Evolutionary conservation across 2,329 filamentous ascomycete species (phyloP), one percentile per base, ranked within the genome.

Genomic region (Colletotrichum sp.): DNA sequence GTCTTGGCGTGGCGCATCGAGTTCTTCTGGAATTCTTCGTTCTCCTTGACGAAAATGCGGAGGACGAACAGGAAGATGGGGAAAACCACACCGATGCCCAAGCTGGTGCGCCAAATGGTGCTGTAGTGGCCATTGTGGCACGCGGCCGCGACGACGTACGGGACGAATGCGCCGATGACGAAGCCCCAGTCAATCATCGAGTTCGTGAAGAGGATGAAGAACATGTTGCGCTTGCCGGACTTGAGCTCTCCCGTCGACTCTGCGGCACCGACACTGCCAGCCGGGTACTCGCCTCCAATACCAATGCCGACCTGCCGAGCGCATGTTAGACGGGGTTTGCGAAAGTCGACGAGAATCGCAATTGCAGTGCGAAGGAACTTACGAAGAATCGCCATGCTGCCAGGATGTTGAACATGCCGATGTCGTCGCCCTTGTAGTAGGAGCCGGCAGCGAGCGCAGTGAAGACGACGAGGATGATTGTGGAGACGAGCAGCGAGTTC

Each of bases 171-270:
- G 10, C 95, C 93, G 71, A 96, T 88, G 3, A 98, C 94, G 78
- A 98, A 98, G 1, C 95, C 96, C 81, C 85, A 91, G 82, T 98
- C 95, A 76, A 98, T 98, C 88, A 96, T 94, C 28, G 94, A 92
- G 84, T 98, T 98, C 63, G 95, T 98, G 84, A 97, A 98, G 78
- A 98, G 89, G 80, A 96, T 95, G 82, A 96, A 98, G 95, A 95
- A 98, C 52, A 94, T 90, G 82, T 98, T 96, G n/a, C 96, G 90
- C 18, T 94, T 94, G 13, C 96, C 96, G 18, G 86, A 84, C 83
- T 95, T 95, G 75, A 98, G 88, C 82, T 98, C 95, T 26, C 95
- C 95, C 0, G 94, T 96, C 6, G 94, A 94, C 85, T 98, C 96
- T 4, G 96, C 95, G 69, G 92, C 94, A 3, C 94, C 95, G 1